Base-by-base conservation (phyloP, 768 basidiomycete genomes). In the Russula compacta region DNA sequence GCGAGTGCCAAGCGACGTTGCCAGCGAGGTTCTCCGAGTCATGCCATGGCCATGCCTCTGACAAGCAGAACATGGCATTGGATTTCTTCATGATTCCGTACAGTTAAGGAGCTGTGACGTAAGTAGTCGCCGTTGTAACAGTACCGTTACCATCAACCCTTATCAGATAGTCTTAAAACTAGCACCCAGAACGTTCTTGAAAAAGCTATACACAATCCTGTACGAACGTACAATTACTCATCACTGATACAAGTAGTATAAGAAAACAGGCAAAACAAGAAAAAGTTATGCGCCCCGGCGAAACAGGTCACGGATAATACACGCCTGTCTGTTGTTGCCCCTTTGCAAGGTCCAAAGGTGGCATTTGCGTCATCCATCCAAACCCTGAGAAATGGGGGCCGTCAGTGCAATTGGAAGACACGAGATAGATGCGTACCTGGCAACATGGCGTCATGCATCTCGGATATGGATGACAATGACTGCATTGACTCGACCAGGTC, bases 311-410 rank as follows among this genome's bases (percentile, higher is more conserved):
- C 17, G 43, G 33, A 53, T 53, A 21, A 47, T 48, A 53, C n/a
- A 58, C 33, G 2, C 38, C 24, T 39, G 10, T 47, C 47, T 48
- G 56, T 19, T 36, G 51, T 21, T 62, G 51, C 17, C 49, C 49
- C 57, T 63, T 52, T 36, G 32, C 24, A n/a, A 53, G 49, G 21
- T 63, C 46, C 33, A 29, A 32, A 10, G 65, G 63, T 1, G 63
- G 65, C 63, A 66, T 65, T 46, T 65, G 64, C n/a, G 44, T 58
- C 62, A 65, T 65, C 64, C 58, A 64, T 12, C 62, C 63, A 59
- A 64, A 64, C 6, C 62, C 65, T 64, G 29, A 35, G 2, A 21
- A 24, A 49, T 32, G 10, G 38, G 19, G 17, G 19, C 7, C 4
- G 21, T 53, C 19, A 51, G 35, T 35, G 9, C 5, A 9, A 49